Evolutionary conservation across 164 flowering plant species (phyloP), one percentile per base, ranked within the genome.

Genomic region (Malania oleifera): DNA sequence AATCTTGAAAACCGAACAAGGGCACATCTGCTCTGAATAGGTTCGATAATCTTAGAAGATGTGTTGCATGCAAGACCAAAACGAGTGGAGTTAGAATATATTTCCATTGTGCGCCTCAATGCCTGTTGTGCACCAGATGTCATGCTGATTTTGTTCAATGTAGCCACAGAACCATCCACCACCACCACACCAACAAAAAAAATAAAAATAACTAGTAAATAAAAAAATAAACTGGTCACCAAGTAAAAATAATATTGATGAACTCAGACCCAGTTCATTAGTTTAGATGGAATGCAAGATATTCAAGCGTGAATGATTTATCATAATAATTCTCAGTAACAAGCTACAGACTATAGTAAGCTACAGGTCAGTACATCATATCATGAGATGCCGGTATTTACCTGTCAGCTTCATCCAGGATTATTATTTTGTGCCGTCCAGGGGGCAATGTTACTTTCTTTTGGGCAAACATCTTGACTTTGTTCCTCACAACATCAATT

Each of bases 71-170:
- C 99, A 66, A 95, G 95, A 48, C 91, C 99, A 87, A 91, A 88
- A 39, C 99, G 91, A 11, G 99, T 91, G 47, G 99, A 72, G 49
- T 86, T 95, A 41, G 97, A 91, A 73, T 88, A 95, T 57, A 91
- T 95, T 68, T 95, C 99, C 93, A 95, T 95, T 24, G 97, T 91
- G 67, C 99, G 74, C 66, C 99, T 88, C 73, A 95, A 72, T 43
- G 97, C 99, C 78, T 95, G 97, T 68, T 91, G 96, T 59, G 99
- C 99, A 72, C 96, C 97, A 67, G 96, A 77, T 67, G 96, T 93
- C 99, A 95, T 95, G 77, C 99, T 95, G 68, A 63, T 47, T 47
- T 20, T 9, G 53, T 18, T 55, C 65, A 61, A 63, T 23, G 14
- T 11, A 20, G 7, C n/a, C 14, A 19, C 46, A 44, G 18, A 44